These are phyloP conservation scores for Leccinum broughii DNA, from an alignment of 768 basidiomycete species.

Conservation along the genomic window DNA sequence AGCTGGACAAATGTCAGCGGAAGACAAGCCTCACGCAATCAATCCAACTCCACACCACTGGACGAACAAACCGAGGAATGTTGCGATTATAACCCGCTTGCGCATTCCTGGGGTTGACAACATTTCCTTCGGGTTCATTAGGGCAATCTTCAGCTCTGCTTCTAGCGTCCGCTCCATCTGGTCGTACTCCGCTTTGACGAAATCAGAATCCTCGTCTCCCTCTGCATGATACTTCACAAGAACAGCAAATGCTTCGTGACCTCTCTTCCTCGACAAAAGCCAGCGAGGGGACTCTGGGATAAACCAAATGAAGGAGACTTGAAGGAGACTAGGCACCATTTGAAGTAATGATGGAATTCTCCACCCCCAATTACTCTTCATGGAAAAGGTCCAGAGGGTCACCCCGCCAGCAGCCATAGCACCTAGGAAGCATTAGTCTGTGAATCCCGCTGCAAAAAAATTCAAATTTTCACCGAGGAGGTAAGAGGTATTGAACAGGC, in stretches of 20 bases:
- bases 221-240: background rate
- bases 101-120: conserved; percentile 14
- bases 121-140: background rate
- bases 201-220: conserved; percentile 45
- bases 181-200: conserved; percentile 57
- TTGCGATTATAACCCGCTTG: conserved; percentile 16
- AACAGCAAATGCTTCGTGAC: background rate
- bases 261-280: background rate
- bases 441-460: background rate
- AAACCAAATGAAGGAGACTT: background rate
- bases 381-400: background rate
- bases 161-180: conserved; percentile 58
- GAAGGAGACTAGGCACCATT: background rate
- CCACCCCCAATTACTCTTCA: background rate
- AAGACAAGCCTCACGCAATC: conserved; percentile 6
- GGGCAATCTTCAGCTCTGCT: conserved; percentile 10
- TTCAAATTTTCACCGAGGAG: background rate
- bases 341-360: background rate
- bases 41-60: conserved; percentile 15
- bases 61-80: conserved; percentile 10
- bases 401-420: background rate
- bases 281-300: background rate
- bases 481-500: conserved; percentile 4
- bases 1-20: background rate
- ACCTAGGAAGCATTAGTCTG: background rate